Conservation (phyloP, 257 asterid genomes). For the Scutellaria minor region DNA sequence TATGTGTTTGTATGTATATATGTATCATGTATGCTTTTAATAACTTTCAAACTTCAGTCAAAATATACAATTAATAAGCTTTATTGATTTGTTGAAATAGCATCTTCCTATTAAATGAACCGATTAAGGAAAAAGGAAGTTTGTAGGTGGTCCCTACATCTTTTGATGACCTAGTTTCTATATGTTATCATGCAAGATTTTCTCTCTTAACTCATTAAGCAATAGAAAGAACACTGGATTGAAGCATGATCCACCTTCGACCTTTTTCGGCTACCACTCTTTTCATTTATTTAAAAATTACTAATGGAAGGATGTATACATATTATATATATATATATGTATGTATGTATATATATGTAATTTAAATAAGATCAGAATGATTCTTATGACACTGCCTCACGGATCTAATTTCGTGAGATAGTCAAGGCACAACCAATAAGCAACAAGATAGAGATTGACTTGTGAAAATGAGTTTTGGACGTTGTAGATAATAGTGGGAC, state of each 20-base stretch:
- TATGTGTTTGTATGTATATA: not conserved
- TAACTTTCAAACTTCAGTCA: constrained; percentile 13
- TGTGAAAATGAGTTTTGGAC: too few species aligned
- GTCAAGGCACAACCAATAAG: too few species aligned
- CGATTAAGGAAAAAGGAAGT: constrained; percentile 31
- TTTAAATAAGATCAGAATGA: too few species aligned
- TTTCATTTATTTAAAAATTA: constrained; percentile 15
- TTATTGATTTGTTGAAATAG: not conserved
- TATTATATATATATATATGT: not conserved
- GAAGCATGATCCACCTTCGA: constrained; percentile 39
- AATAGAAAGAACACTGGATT: constrained; percentile 48
- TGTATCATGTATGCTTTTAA: not conserved
- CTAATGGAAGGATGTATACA: not conserved
- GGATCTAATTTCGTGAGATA: too few species aligned
- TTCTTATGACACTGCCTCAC: too few species aligned
- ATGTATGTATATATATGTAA: too few species aligned
- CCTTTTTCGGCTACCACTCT: constrained; percentile 35
- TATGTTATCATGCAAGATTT: constrained; percentile 40
- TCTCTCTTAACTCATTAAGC: constrained; percentile 48
- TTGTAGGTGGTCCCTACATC: constrained; percentile 59
- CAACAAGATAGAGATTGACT: too few species aligned
- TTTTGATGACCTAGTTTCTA: constrained; percentile 49
- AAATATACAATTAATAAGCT: constrained; percentile 10
- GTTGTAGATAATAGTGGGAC: too few species aligned
- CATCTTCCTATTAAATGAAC: not conserved